phyloP scores from a whole-genome alignment of 129 eudicot genomes.

The Deinandra increscens region DNA sequence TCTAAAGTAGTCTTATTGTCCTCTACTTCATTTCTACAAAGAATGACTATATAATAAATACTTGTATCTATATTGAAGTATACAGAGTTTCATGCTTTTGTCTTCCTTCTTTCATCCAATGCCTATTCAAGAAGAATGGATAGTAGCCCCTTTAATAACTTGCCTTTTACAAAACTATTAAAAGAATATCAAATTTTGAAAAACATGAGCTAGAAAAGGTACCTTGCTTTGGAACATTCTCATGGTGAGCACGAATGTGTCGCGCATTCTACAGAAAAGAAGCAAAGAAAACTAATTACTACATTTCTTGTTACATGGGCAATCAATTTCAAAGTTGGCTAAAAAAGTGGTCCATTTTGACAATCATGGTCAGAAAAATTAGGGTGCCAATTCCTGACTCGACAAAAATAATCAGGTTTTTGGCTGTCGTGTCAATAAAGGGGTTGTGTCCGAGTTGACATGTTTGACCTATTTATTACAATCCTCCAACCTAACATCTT shows the following conservation, averaged over 20 bases:
- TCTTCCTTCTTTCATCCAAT: conserved; percentile 67
- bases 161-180: background rate
- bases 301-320: background rate
- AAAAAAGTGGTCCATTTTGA: conserved; percentile 2
- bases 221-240: conserved; percentile 97
- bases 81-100: conserved; percentile 41
- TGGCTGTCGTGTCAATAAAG: background rate
- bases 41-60: conserved; percentile 46
- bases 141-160: background rate
- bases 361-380: conserved; percentile 4
- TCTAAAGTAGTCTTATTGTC: conserved; percentile 33
- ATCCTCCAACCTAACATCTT: background rate
- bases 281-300: background rate
- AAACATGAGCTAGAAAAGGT: conserved; percentile 23
- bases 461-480: background rate
- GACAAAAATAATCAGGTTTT: background rate
- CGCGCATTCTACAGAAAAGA: conserved; percentile 62
- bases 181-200: background rate
- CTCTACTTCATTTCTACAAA: conserved; percentile 49
- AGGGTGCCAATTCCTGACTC: background rate
- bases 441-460: background rate
- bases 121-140: conserved; percentile 43
- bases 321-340: background rate
- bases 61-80: conserved; percentile 32
- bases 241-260: conserved; percentile 82